Base-by-base conservation (phyloP, 2,329 filamentous ascomycete genomes). In the Cadophora sp. region DNA sequence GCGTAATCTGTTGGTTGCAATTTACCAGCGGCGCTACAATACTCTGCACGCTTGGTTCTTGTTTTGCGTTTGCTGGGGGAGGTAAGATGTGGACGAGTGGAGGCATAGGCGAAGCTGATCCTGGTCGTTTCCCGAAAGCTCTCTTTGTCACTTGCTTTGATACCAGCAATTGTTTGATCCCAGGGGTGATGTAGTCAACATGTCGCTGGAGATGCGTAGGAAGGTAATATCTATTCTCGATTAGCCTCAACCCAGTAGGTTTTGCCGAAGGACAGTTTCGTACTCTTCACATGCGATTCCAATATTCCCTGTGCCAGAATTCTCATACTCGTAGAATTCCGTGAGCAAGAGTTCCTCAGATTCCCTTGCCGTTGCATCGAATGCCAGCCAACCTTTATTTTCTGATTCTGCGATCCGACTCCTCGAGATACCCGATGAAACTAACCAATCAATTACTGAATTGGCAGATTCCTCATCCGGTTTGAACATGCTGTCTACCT, bases 161-260 rank as follows among this genome's bases (percentile, higher is more conserved):
- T 11, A 59, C n/a, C 1, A 36, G 33, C 22, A 62, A 13, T 22
- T 62, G 51, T 64, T 81, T 81, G 58, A 83, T 75, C 24, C 80
- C 81, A 0, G 82, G 82, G 1, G 79, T 83, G 36, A 84, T 80
- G 69, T 82, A 83, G 73, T 84, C 82, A 61, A 84, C 76, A 63
- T 83, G 80, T 8, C 73, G 63, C 58, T 77, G 74, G 27, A 83
- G 45, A 58, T 80, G 74, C n/a, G 78, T 73, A 14, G 82, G 81
- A 27, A 83, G 73, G 65, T 80, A 78, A 67, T 83, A 82, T 27
- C 58, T 72, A 9, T 47, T 22, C 20, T 14, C 33, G 24, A 2
- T 6, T 24, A 7, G 5, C 41, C 18, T 45, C 16, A 16, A 45
- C 14, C 16, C 16, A 16, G 18, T 7, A 18, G 3, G 8, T 39